Evolutionary conservation across 768 basidiomycete genomes (phyloP).

Genomic region (Baorangia bicolor): DNA sequence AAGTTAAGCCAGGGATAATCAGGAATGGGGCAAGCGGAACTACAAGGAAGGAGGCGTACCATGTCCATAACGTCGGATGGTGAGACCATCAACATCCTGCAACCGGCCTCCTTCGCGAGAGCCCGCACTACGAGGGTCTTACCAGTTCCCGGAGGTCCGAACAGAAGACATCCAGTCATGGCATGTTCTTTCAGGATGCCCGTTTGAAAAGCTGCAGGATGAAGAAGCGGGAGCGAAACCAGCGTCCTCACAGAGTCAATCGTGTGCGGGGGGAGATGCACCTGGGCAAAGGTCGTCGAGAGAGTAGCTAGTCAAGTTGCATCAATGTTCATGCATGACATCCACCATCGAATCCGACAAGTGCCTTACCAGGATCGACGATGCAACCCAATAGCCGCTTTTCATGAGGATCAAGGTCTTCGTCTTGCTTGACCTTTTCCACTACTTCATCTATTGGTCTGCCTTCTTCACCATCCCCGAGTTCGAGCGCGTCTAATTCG

Average conservation of each 20-base stretch:
- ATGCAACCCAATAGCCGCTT: slow-evolving; percentile 80
- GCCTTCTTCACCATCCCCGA: slow-evolving; percentile 32
- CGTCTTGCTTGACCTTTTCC: slow-evolving; percentile 72
- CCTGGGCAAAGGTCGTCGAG: slow-evolving; percentile 82
- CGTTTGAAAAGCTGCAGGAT: slow-evolving; percentile 83
- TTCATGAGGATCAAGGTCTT: slow-evolving; percentile 79
- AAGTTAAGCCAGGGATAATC: slow-evolving; percentile 1
- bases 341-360: background rate
- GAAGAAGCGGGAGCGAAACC: slow-evolving; percentile 83
- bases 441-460: slow-evolving; percentile 62
- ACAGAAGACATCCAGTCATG: slow-evolving; percentile 88
- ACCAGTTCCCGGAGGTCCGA: slow-evolving; percentile 92
- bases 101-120: slow-evolving; percentile 90
- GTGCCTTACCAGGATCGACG: slow-evolving; percentile 67
- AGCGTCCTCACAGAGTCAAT: slow-evolving; percentile 91
- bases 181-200: slow-evolving; percentile 90
- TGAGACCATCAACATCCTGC: slow-evolving; percentile 86
- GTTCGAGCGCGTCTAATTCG: slow-evolving; percentile 28
- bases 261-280: slow-evolving; percentile 84
- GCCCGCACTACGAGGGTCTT: slow-evolving; percentile 90
- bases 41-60: slow-evolving; percentile 44
- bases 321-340: slow-evolving; percentile 3
- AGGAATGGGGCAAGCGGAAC: background rate
- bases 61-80: slow-evolving; percentile 97
- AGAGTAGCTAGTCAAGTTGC: slow-evolving; percentile 50